Evolutionary conservation across 208 protist species (phyloP).

Genomic region (Leishmania lainsoni): DNA sequence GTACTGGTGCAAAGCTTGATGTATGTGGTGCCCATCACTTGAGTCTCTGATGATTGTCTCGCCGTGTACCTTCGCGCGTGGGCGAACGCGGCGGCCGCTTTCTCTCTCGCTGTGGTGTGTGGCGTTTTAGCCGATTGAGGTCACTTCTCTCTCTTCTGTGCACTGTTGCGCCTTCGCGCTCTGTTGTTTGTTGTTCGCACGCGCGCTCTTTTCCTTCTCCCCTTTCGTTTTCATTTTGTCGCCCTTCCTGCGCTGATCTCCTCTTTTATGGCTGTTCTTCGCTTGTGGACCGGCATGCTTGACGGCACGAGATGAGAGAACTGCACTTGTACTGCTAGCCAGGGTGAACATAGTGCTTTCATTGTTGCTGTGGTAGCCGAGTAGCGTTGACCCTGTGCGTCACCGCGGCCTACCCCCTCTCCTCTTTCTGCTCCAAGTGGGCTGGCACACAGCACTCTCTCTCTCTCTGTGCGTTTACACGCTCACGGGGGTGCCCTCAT

Average conservation of each 20-base stretch:
- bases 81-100: neutral
- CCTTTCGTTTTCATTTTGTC: constrained; percentile 1
- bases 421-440: neutral
- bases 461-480: neutral
- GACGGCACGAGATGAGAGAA: neutral
- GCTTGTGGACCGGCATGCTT: neutral
- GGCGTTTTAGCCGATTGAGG: neutral
- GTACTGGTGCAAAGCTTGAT: neutral
- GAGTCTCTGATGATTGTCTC: neutral
- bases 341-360: neutral
- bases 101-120: neutral
- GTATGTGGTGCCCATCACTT: neutral
- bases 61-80: neutral
- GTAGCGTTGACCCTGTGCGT: neutral
- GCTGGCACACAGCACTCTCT: neutral
- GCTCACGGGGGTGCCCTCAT: neutral
- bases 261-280: neutral
- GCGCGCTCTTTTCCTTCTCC: neutral
- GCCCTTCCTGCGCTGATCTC: neutral
- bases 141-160: neutral
- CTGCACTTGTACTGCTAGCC: neutral
- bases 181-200: neutral
- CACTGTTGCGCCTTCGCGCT: neutral
- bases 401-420: neutral
- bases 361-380: neutral